These are phyloP conservation scores for Eremochloa ophiuroides DNA, from an alignment of 176 grass and related monocot species.

Conservation along the genomic window DNA sequence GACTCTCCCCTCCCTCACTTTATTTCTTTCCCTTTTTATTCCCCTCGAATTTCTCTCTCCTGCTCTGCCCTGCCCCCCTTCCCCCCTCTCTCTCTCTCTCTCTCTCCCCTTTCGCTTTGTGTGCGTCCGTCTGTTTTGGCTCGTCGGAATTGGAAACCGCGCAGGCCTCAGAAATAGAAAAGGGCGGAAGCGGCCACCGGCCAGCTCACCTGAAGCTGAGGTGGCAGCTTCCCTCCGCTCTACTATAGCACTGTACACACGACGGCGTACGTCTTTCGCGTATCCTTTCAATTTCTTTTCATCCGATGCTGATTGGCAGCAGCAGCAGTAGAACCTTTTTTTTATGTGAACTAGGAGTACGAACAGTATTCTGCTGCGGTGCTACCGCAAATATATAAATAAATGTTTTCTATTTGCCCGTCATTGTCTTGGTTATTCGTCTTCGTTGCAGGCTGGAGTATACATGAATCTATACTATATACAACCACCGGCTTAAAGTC, in stretches of 20 bases:
- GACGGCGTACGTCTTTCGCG: not conserved
- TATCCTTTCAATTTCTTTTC: conserved; percentile 4
- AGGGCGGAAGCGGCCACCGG: conserved; percentile 35
- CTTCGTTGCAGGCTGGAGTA: not conserved
- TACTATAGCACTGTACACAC: not conserved
- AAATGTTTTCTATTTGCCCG: not conserved
- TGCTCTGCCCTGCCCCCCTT: not conserved
- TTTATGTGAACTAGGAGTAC: not conserved
- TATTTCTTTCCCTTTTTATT: conserved; percentile 41
- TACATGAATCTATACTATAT: not conserved
- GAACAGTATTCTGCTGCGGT: not conserved
- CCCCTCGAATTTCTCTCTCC: not conserved
- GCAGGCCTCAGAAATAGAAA: conserved; percentile 46
- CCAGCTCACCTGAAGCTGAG: conserved; percentile 45
- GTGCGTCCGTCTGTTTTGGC: conserved; percentile 42
- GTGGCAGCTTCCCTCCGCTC: conserved; percentile 3
- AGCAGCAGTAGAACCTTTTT: not conserved
- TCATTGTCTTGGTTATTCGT: not conserved
- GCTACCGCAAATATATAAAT: not conserved
- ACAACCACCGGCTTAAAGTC: conserved; percentile 1
- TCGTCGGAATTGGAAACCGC: conserved; percentile 42
- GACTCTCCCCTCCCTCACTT: conserved; percentile 42
- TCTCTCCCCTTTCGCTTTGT: not conserved
- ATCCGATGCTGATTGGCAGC: not conserved
- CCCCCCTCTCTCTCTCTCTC: not conserved